These are phyloP conservation scores for Ophiostoma tasmaniense DNA, from an alignment of 2,329 filamentous ascomycete genomes.

Conservation along the genomic window DNA sequence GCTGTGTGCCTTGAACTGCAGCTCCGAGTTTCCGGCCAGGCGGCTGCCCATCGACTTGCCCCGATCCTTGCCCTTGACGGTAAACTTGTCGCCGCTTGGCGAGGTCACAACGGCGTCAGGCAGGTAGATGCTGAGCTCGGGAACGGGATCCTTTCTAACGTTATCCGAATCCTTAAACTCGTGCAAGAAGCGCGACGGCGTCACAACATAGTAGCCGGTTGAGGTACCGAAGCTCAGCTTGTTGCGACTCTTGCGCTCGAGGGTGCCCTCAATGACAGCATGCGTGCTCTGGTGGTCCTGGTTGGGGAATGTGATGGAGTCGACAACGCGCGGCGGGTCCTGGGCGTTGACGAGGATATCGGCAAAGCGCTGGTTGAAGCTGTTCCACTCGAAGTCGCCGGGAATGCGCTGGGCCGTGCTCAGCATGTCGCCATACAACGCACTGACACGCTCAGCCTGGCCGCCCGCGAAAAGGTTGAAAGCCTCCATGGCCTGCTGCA, in stretches of 20 bases:
- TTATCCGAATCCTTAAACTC: constrained; percentile 92
- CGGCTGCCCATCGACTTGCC: constrained; percentile 73
- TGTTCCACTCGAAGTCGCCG: constrained; percentile 83
- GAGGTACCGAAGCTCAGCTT: constrained; percentile 70
- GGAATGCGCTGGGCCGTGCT: constrained; percentile 67
- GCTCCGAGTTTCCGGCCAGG: constrained; percentile 69
- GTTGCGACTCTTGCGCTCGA: constrained; percentile 87
- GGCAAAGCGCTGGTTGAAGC: constrained; percentile 65
- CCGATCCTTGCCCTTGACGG: constrained; percentile 88
- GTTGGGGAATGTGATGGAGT: constrained; percentile 76
- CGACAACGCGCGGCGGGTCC: constrained; percentile 62
- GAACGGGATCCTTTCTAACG: constrained; percentile 60
- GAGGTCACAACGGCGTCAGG: constrained; percentile 76
- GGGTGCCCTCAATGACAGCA: constrained; percentile 74
- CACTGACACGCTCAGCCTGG: constrained; percentile 72
- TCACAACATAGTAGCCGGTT: constrained; percentile 82
- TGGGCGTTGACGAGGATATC: constrained; percentile 70
- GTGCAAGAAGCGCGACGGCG: constrained; percentile 79
- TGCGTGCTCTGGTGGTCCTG: constrained; percentile 73
- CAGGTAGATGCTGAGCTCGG: constrained; percentile 84
- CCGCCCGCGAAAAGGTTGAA: constrained; percentile 74
- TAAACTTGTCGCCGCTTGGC: constrained; percentile 74
- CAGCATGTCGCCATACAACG: constrained; percentile 79
- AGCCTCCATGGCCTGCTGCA: constrained; percentile 74
- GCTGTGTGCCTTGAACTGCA: constrained; percentile 81